Evolutionary conservation across 2,329 filamentous ascomycete genomes (phyloP), one percentile per base, ranked within the genome.

Genomic region (Stagonosporopsis vannaccii): DNA sequence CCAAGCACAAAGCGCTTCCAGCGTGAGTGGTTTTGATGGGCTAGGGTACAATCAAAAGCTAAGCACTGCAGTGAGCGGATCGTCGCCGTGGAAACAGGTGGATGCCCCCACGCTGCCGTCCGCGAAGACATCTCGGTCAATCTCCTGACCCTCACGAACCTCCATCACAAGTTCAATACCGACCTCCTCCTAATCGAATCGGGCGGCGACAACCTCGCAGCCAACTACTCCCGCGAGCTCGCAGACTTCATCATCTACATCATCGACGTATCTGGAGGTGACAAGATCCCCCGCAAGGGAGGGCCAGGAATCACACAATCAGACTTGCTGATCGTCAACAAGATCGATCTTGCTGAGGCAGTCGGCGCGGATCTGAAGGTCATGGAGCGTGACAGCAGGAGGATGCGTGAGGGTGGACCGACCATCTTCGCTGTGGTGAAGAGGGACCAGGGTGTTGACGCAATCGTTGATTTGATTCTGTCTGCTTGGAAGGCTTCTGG

Each of bases 191-290:
- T 99, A 37, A 99, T 99, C 74, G 95, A 99, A 79, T 92, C 88
- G 17, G 95, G 95, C 40, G 95, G 95, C 55, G 95, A 99, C 76
- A 99, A 99, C 76, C 85, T 99, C 1, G 95, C 95, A 0, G 95
- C 95, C 4, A 99, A 99, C 81, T 99, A 99, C 83, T 91, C 87
- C 51, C 85, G 95, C 55, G 95, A 99, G 79, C 82, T 99, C 63
- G 95, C 95, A 1, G 95, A 99, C 77, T 99, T 90, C 76, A 99
- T 99, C 78, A 89, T 99, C 78, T 99, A 99, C 76, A 95, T 99
- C 26, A 98, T 99, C 68, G 95, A 99, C 77, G 95, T 99, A 17
- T 90, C 88, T 52, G 95, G 95, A 20, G 95, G 95, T 12, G 95
- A 99, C 78, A 99, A 99, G 84, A 89, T 99, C 46, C 95, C 95